phyloP scores from a whole-genome alignment of 2,329 filamentous ascomycete genomes.

The Beauveria scarabaeidicola region DNA sequence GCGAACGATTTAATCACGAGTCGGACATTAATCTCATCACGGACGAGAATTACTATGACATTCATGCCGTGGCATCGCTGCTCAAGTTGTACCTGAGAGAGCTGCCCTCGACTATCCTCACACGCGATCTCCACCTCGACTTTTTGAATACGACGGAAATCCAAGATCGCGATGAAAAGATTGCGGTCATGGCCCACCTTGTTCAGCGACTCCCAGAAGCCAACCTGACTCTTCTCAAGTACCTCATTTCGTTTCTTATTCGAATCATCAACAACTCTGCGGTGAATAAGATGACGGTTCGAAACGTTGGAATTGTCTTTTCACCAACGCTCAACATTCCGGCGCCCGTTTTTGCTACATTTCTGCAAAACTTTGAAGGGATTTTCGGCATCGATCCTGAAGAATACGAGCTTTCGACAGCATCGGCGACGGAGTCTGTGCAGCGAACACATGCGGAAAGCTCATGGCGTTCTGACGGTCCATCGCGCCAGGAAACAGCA shows the following conservation, averaged over 20 bases:
- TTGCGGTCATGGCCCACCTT: slow-evolving; percentile 65
- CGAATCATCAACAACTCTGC: slow-evolving; percentile 85
- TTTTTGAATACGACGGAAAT: slow-evolving; percentile 82
- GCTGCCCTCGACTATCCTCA: slow-evolving; percentile 83
- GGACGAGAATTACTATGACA: slow-evolving; percentile 83
- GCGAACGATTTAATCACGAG: slow-evolving; percentile 88
- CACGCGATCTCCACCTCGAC: slow-evolving; percentile 79
- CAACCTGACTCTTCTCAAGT: slow-evolving; percentile 74
- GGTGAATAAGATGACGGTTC: slow-evolving; percentile 95
- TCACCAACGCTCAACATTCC: slow-evolving; percentile 95
- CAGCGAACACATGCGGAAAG: slow-evolving; percentile 25
- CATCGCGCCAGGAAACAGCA: slow-evolving; percentile 26
- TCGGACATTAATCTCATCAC: slow-evolving; percentile 80
- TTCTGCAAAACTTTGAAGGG: slow-evolving; percentile 79
- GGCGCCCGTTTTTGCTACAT: slow-evolving; percentile 85
- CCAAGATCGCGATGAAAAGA: slow-evolving; percentile 64
- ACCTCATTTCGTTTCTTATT: slow-evolving; percentile 81
- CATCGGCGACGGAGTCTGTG: slow-evolving; percentile 29
- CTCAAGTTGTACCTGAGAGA: slow-evolving; percentile 92
- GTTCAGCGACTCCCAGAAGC: slow-evolving; percentile 71
- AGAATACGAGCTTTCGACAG: slow-evolving; percentile 49
- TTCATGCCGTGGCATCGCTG: slow-evolving; percentile 89
- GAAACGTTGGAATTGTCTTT: slow-evolving; percentile 97
- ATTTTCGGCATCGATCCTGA: slow-evolving; percentile 72
- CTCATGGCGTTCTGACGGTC: slow-evolving; percentile 20